A percentile compares a stretch with the other conserved stretches of the same genome.
phyloP scores from a whole-genome alignment of 148 eudicot species.

The Drosera capensis region DNA sequence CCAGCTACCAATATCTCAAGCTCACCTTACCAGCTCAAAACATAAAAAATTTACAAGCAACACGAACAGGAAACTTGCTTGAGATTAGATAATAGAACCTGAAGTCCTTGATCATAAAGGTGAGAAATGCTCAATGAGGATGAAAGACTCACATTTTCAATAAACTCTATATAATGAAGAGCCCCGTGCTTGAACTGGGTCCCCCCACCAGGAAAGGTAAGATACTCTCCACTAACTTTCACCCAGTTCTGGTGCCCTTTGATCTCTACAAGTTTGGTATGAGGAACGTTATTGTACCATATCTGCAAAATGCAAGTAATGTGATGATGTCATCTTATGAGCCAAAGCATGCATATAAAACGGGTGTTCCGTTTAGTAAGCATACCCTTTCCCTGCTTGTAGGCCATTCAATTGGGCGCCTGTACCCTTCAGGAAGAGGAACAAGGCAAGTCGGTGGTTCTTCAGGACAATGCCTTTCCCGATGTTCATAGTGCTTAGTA shows the following conservation, averaged over 20 bases:
- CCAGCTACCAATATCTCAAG: too few relatives aligned
- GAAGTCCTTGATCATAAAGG: too few relatives aligned
- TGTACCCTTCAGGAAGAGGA: constrained; percentile 83
- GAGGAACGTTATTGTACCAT: constrained; percentile 59
- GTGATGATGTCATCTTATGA: neutral
- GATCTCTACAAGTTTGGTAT: constrained; percentile 43
- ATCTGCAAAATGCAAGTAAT: constrained; percentile 19
- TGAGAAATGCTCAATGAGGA: too few relatives aligned
- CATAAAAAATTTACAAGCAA: too few relatives aligned
- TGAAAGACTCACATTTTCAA: constrained; percentile 26
- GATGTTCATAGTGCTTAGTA: constrained; percentile 84
- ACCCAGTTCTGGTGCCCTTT: constrained; percentile 80
- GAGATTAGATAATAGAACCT: too few relatives aligned
- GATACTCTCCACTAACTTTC: constrained; percentile 40
- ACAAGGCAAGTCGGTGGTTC: constrained; percentile 89
- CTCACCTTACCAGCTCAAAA: too few relatives aligned
- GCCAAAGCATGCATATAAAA: constrained; percentile 1
- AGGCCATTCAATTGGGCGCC: constrained; percentile 69
- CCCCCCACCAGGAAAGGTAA: constrained; percentile 65
- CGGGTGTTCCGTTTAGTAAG: neutral
- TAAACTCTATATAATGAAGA: constrained; percentile 41
- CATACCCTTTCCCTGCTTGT: constrained; percentile 77
- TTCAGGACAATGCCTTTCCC: constrained; percentile 88
- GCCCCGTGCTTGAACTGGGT: constrained; percentile 60
- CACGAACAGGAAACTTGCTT: too few relatives aligned